Conservation (phyloP, 2,329 filamentous ascomycete genomes). For the Colletotrichum plurivorum region DNA sequence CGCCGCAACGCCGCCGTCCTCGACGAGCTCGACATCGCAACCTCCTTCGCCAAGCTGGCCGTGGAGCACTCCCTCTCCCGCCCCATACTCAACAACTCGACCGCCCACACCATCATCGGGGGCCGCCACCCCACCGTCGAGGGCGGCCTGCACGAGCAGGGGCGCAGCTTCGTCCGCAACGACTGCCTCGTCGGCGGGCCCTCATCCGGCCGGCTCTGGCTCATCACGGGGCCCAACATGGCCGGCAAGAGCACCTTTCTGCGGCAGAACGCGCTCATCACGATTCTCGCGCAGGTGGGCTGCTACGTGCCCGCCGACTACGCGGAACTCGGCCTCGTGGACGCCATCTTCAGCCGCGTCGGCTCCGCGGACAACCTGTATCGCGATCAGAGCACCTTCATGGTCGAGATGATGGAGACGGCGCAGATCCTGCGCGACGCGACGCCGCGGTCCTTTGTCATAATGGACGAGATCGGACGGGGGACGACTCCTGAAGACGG, state of each 20-base stretch:
- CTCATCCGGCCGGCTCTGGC: slow-evolving; percentile 74
- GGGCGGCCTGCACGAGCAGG: slow-evolving; percentile 82
- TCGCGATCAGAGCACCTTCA: slow-evolving; percentile 95
- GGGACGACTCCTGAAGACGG: slow-evolving; percentile 96
- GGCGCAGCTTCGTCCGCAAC: slow-evolving; percentile 86
- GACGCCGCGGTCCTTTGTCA: slow-evolving; percentile 87
- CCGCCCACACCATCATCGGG: slow-evolving; percentile 81
- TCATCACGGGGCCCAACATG: slow-evolving; percentile 94
- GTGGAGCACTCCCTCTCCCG: slow-evolving; percentile 80
- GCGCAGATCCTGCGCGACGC: slow-evolving; percentile 90
- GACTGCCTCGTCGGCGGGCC: slow-evolving; percentile 84
- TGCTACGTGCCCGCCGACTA: slow-evolving; percentile 92
- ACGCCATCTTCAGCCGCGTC: slow-evolving; percentile 93
- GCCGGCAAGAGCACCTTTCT: slow-evolving; percentile 97
- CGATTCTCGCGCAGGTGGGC: slow-evolving; percentile 92
- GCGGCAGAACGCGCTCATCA: slow-evolving; percentile 94
- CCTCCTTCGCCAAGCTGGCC: slow-evolving; percentile 86
- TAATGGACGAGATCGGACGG: slow-evolving; percentile 98
- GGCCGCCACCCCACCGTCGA: slow-evolving; percentile 96
- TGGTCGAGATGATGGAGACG: slow-evolving; percentile 99
- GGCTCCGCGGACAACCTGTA: slow-evolving; percentile 97
- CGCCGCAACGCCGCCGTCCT: slow-evolving; percentile 92
- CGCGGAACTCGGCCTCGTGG: slow-evolving; percentile 91
- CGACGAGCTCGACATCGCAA: slow-evolving; percentile 92
- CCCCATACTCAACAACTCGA: slow-evolving; percentile 77